Percentiles rank a stretch among this genome's conserved stretches.
Evolutionary conservation across 2,329 filamentous ascomycete genomes (phyloP).

Genomic region (Coleophoma eucalyptorum): DNA sequence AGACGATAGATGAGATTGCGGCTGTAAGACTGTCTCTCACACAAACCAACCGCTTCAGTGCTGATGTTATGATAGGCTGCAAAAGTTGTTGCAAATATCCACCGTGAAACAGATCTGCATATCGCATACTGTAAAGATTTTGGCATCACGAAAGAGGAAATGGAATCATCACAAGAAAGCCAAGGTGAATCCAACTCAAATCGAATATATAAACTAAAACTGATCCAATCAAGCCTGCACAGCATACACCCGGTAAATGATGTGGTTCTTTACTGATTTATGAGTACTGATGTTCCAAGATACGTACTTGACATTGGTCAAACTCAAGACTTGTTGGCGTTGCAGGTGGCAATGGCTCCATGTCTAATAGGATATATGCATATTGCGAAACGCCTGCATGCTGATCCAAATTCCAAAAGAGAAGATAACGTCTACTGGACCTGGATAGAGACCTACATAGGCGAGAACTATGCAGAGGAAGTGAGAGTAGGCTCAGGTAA

Average conservation of each 20-base stretch:
- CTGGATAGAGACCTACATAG: constrained; percentile 89
- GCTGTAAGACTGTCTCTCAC: constrained; percentile 45
- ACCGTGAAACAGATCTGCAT: constrained; percentile 77
- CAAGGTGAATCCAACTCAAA: constrained; percentile 47
- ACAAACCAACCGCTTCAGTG: background rate
- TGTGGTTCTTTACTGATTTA: no score
- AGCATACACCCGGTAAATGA: constrained; percentile 59
- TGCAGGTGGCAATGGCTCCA: constrained; percentile 81
- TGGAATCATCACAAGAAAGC: constrained; percentile 70
- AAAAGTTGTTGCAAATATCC: constrained; percentile 71
- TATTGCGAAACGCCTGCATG: constrained; percentile 68
- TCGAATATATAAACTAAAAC: no score
- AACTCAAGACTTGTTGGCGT: constrained; percentile 80
- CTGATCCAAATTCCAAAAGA: constrained; percentile 54
- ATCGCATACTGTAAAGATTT: constrained; percentile 79
- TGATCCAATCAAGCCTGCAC: constrained; percentile 53
- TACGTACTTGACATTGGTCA: constrained; percentile 88
- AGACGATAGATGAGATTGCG: constrained; percentile 67
- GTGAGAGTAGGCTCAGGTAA: constrained; percentile 67
- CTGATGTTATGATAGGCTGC: constrained; percentile 44
- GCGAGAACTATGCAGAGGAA: constrained; percentile 72
- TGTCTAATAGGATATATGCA: constrained; percentile 87
- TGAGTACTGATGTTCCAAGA: constrained; percentile 30
- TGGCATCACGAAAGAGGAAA: constrained; percentile 68
- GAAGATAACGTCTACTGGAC: constrained; percentile 76